phyloP scores from a whole-genome alignment of 345 rosid species.

The Syzygium jambos region DNA sequence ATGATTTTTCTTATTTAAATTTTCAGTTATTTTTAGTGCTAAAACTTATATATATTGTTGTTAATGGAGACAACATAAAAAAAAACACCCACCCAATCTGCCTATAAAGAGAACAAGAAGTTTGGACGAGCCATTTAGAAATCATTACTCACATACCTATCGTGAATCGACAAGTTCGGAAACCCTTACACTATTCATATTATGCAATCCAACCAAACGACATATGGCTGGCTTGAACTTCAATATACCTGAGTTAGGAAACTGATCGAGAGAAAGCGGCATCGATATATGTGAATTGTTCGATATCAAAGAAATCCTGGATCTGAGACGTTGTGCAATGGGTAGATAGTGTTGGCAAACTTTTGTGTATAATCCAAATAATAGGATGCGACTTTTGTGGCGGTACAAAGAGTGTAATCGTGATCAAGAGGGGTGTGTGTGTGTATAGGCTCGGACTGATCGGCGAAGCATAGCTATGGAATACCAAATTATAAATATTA shows the following conservation, averaged over 20 bases:
- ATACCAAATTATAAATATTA: neutral
- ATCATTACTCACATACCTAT: neutral
- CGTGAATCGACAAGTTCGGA: neutral
- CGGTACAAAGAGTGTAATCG: too few species aligned
- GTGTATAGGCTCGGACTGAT: too few species aligned
- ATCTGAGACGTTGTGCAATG: too few species aligned
- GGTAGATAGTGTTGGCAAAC: too few species aligned
- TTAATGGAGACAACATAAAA: neutral
- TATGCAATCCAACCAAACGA: neutral
- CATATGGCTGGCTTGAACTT: neutral
- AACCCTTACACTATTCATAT: neutral
- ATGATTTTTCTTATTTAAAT: neutral
- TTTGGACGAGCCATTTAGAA: neutral
- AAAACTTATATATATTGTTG: neutral
- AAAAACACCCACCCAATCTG: neutral
- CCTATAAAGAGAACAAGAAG: neutral
- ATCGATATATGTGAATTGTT: neutral
- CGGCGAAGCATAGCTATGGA: too few species aligned
- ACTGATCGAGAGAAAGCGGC: neutral
- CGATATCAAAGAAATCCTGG: neutral
- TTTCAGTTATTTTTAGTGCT: neutral
- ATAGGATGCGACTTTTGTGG: too few species aligned
- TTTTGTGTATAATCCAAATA: too few species aligned
- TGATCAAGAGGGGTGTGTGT: too few species aligned
- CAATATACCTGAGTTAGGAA: neutral